phyloP scores from a whole-genome alignment of 257 asterid genomes.

The Plantago major region DNA sequence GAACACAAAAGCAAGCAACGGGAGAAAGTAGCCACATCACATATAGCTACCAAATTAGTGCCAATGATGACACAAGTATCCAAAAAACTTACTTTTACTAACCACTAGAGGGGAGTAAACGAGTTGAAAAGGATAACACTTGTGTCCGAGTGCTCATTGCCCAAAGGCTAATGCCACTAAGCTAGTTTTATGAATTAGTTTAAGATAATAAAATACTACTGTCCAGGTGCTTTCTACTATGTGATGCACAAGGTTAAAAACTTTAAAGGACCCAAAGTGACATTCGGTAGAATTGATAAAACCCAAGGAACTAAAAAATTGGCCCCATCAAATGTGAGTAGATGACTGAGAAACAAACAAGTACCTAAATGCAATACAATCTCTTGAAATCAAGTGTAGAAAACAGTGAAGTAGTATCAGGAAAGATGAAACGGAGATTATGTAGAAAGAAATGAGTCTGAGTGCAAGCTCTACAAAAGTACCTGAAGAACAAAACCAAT shows the following conservation, averaged over 20 bases:
- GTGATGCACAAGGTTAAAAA: too few relatives aligned
- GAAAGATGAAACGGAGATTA: neutral
- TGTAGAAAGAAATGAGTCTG: too few relatives aligned
- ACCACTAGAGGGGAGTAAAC: neutral
- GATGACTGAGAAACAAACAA: too few relatives aligned
- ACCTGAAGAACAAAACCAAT: conserved; percentile 95
- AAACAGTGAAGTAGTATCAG: neutral
- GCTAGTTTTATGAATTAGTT: neutral
- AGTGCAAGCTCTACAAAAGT: neutral
- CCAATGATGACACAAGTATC: neutral
- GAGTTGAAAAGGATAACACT: neutral
- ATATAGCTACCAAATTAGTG: neutral
- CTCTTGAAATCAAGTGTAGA: too few relatives aligned
- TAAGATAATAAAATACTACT: neutral
- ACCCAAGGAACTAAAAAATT: too few relatives aligned
- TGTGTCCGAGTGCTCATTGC: neutral
- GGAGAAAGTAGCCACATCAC: too few relatives aligned
- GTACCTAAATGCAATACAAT: too few relatives aligned
- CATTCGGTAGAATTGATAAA: too few relatives aligned
- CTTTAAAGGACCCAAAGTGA: too few relatives aligned
- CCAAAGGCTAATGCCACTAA: neutral
- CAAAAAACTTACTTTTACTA: neutral
- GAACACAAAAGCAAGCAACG: too few relatives aligned
- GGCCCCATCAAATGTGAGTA: too few relatives aligned
- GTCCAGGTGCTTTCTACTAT: too few relatives aligned